These are phyloP conservation scores for Albugo candida DNA, from an alignment of 352 stramenopile species.

Conservation along the genomic window DNA sequence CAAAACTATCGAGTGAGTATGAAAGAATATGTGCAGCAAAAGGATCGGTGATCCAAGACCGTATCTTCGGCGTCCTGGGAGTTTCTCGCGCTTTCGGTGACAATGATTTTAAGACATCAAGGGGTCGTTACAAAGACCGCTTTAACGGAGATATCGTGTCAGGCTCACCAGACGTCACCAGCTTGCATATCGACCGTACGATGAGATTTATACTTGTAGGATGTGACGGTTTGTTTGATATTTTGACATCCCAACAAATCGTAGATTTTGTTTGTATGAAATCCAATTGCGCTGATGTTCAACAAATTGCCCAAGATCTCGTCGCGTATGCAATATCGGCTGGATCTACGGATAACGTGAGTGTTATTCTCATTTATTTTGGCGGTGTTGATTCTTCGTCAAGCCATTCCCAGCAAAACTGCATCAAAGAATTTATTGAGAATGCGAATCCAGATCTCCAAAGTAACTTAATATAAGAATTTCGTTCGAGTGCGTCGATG, in stretches of 20 bases:
- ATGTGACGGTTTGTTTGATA: slow-evolving; percentile 72
- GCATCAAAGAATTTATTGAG: too few species aligned
- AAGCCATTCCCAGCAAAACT: background rate
- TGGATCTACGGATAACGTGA: slow-evolving; percentile 72
- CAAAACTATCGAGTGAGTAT: slow-evolving; percentile 40
- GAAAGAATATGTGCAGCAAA: slow-evolving; percentile 65
- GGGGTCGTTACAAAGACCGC: slow-evolving; percentile 55
- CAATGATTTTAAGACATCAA: slow-evolving; percentile 70
- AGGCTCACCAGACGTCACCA: slow-evolving; percentile 40
- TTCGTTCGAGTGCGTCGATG: too few species aligned
- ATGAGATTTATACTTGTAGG: slow-evolving; percentile 72
- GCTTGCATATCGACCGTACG: slow-evolving; percentile 23
- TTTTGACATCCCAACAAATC: slow-evolving; percentile 62
- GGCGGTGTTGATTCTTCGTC: slow-evolving; percentile 19
- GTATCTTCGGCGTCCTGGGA: slow-evolving; percentile 68
- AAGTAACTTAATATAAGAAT: too few species aligned
- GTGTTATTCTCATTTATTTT: slow-evolving; percentile 55
- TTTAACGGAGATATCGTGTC: slow-evolving; percentile 71
- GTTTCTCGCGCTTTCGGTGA: slow-evolving; percentile 73
- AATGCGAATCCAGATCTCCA: too few species aligned
- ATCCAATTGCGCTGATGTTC: slow-evolving; percentile 36
- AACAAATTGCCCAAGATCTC: slow-evolving; percentile 65
- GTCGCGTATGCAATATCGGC: slow-evolving; percentile 64
- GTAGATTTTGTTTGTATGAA: slow-evolving; percentile 69
- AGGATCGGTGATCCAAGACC: slow-evolving; percentile 59